Evolutionary conservation across 2,329 filamentous ascomycete species (phyloP).

Genomic region (Colletotrichum melonis): DNA sequence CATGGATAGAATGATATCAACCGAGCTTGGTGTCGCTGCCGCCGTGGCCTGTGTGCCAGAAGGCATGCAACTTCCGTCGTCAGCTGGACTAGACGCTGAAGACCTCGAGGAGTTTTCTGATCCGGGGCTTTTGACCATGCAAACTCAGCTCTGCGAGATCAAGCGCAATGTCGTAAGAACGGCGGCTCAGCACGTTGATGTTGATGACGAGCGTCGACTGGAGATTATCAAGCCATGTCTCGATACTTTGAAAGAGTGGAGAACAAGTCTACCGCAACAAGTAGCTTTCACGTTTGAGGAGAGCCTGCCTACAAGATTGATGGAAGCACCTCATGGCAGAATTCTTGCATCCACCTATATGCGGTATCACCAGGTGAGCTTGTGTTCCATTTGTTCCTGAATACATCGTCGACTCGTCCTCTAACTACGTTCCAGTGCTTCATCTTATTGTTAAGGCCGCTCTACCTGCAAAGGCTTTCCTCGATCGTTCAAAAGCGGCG

Average conservation of each 20-base stretch:
- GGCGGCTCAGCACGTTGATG: constrained; percentile 3
- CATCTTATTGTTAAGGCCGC: constrained; percentile 31
- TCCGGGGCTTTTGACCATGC: constrained; percentile 8
- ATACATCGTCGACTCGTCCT: no score
- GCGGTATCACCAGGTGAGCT: constrained; percentile 34
- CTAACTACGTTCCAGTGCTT: constrained; percentile 1
- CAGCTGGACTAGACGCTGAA: neutral
- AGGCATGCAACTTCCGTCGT: constrained; percentile 8
- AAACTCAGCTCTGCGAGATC: constrained; percentile 29
- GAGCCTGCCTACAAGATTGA: constrained; percentile 15
- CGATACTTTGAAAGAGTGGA: constrained; percentile 25
- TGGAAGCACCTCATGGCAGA: constrained; percentile 5
- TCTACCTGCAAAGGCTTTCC: constrained; percentile 33
- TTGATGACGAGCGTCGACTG: neutral
- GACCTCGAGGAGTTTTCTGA: constrained; percentile 30
- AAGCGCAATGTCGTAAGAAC: constrained; percentile 28
- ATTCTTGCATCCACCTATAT: constrained; percentile 25
- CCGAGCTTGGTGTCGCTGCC: constrained; percentile 28
- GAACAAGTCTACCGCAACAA: neutral
- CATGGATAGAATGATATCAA: constrained; percentile 33
- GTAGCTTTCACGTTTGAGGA: constrained; percentile 21
- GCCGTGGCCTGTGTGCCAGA: constrained; percentile 6
- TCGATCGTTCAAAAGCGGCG: neutral
- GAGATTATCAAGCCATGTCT: constrained; percentile 14
- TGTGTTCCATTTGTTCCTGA: no score